Evolutionary conservation across 2,329 filamentous ascomycete species (phyloP).

Genomic region (Sporothrix inflata): DNA sequence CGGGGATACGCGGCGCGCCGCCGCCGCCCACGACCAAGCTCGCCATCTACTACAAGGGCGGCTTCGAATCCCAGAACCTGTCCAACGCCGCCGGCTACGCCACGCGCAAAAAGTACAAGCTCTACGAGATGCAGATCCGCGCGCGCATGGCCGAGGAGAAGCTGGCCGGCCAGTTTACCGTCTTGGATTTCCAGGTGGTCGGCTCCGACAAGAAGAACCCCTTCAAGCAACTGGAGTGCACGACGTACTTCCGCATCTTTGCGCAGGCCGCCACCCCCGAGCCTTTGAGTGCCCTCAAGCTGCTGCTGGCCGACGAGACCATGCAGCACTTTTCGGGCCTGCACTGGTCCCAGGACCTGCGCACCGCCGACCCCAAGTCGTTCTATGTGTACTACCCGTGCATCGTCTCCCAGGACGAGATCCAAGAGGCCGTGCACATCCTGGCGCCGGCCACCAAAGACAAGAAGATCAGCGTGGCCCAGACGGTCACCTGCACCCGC

Average conservation of each 20-base stretch:
- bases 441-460: background rate
- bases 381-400: slow-evolving; percentile 50
- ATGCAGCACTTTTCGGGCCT: slow-evolving; percentile 51
- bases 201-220: slow-evolving; percentile 40
- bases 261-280: slow-evolving; percentile 43
- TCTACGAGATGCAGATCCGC: slow-evolving; percentile 53
- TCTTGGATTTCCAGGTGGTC: slow-evolving; percentile 55
- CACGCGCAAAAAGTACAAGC: slow-evolving; percentile 52
- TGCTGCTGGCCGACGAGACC: slow-evolving; percentile 39
- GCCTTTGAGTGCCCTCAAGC: slow-evolving; percentile 39
- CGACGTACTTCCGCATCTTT: slow-evolving; percentile 51
- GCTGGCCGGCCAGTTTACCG: slow-evolving; percentile 47
- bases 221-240: slow-evolving; percentile 45
- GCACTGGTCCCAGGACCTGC: slow-evolving; percentile 47
- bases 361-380: slow-evolving; percentile 43
- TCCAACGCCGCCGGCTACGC: slow-evolving; percentile 54
- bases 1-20: slow-evolving; percentile 46
- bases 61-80: slow-evolving; percentile 51
- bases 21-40: slow-evolving; percentile 57
- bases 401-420: slow-evolving; percentile 37
- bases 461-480: background rate
- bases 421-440: slow-evolving; percentile 34
- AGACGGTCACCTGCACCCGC: slow-evolving; percentile 34
- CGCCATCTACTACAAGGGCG: slow-evolving; percentile 54
- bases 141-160: slow-evolving; percentile 36